These are phyloP conservation scores for Stemphylium lycopersici DNA, from an alignment of 2,329 filamentous ascomycete species.

Conservation along the genomic window DNA sequence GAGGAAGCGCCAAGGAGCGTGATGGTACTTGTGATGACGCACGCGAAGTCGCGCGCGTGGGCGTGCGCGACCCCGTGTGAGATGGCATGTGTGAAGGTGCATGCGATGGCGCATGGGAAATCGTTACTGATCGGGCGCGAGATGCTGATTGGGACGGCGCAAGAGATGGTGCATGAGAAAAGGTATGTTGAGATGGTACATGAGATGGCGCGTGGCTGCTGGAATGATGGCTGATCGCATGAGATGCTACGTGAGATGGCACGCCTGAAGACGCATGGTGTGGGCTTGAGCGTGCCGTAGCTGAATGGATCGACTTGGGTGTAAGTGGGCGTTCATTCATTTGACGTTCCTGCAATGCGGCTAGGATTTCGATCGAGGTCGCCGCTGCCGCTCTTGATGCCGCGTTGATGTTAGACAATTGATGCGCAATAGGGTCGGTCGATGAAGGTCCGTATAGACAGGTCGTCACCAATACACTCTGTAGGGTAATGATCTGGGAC, in stretches of 20 bases:
- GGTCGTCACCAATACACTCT: slow-evolving; percentile 39
- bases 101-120: neutral
- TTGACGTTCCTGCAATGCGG: slow-evolving; percentile 34
- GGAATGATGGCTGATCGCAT: neutral
- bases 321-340: slow-evolving; percentile 21
- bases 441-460: slow-evolving; percentile 47
- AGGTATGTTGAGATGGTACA: neutral
- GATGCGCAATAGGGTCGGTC: slow-evolving; percentile 39
- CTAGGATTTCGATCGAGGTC: slow-evolving; percentile 36
- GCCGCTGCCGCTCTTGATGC: slow-evolving; percentile 40
- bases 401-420: slow-evolving; percentile 36
- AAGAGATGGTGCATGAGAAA: neutral
- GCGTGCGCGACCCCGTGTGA: neutral
- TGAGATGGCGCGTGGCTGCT: neutral
- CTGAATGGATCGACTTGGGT: slow-evolving; percentile 24
- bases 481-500: slow-evolving; percentile 44
- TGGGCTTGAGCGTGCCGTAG: slow-evolving; percentile 11
- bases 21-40: slow-evolving; percentile 16
- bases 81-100: slow-evolving; percentile 1
- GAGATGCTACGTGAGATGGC: neutral
- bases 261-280: slow-evolving; percentile 3
- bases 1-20: slow-evolving; percentile 23
- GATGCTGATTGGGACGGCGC: slow-evolving; percentile 6
- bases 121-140: neutral
- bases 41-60: neutral